Conservation (phyloP, 371 early-diverging fungal species). For the Mortierella sp. region DNA sequence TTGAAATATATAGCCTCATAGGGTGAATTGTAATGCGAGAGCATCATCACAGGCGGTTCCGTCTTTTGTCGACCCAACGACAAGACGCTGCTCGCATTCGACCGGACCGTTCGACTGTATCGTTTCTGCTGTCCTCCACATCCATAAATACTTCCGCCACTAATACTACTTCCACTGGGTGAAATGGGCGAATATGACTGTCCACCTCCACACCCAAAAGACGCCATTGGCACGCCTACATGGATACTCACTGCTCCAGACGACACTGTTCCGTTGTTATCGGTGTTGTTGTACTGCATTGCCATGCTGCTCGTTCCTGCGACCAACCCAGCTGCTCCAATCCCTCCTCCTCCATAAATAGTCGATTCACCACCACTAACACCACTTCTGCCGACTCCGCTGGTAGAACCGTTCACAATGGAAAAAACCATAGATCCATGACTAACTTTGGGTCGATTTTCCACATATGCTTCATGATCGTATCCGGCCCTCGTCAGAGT, state of each 20-base stretch:
- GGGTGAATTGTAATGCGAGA: constrained; percentile 54
- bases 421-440: constrained; percentile 41
- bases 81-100: constrained; percentile 39
- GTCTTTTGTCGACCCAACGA: constrained; percentile 28
- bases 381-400: not conserved
- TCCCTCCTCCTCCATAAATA: constrained; percentile 1
- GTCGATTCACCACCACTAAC: not conserved
- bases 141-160: not conserved
- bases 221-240: constrained; percentile 1
- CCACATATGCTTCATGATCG: constrained; percentile 46
- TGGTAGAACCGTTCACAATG: constrained; percentile 6
- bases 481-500: constrained; percentile 45
- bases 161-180: not conserved
- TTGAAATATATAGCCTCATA: constrained; percentile 40
- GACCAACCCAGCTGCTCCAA: not conserved
- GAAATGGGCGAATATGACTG: constrained; percentile 25
- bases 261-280: not conserved
- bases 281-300: not conserved
- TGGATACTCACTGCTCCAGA: constrained; percentile 19
- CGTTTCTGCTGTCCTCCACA: constrained; percentile 9
- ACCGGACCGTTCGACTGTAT: constrained; percentile 39
- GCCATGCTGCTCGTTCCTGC: not conserved
- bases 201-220: not conserved
- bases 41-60: constrained; percentile 49
- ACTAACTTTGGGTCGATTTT: constrained; percentile 33